A percentile compares a stretch with the other conserved stretches of the same genome.
phyloP scores from a whole-genome alignment of 2,329 filamentous ascomycete genomes.

The Arachnomyces sp. region DNA sequence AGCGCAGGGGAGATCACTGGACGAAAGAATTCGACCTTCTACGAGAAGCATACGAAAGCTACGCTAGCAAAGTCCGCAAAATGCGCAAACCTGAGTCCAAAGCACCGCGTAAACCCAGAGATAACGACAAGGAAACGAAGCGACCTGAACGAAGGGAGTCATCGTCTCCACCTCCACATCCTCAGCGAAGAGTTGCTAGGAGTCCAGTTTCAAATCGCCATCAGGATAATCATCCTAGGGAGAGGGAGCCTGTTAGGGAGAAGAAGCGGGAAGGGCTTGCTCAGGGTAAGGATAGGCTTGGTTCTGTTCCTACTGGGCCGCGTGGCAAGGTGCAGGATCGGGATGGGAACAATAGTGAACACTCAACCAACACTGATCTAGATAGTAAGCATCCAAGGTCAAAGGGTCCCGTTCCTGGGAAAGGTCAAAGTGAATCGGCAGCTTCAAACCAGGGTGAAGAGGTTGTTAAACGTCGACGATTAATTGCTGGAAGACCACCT shows the following conservation, averaged over 20 bases:
- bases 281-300: slow-evolving; percentile 19
- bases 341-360: slow-evolving; percentile 18
- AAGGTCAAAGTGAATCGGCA: slow-evolving; percentile 25
- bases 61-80: slow-evolving; percentile 20
- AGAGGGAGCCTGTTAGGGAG: slow-evolving; percentile 22
- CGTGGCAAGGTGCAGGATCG: slow-evolving; percentile 20
- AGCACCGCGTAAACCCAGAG: slow-evolving; percentile 33
- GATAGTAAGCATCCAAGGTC: slow-evolving; percentile 22
- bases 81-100: slow-evolving; percentile 24
- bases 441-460: slow-evolving; percentile 25
- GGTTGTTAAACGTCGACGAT: slow-evolving; percentile 28
- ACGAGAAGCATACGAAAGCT: slow-evolving; percentile 51
- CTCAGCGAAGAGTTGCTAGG: slow-evolving; percentile 23
- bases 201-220: slow-evolving; percentile 23
- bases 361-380: slow-evolving; percentile 21
- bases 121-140: slow-evolving; percentile 31
- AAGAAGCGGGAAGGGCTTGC: slow-evolving; percentile 19
- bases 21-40: slow-evolving; percentile 76
- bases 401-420: slow-evolving; percentile 19
- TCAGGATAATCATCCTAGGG: slow-evolving; percentile 19
- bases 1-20: slow-evolving; percentile 79
- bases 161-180: slow-evolving; percentile 28
- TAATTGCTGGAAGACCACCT: slow-evolving; percentile 34
- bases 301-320: slow-evolving; percentile 6
- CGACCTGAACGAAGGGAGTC: slow-evolving; percentile 28